Conservation (phyloP, 345 rosid genomes). For the Pelargonium nanum region DNA sequence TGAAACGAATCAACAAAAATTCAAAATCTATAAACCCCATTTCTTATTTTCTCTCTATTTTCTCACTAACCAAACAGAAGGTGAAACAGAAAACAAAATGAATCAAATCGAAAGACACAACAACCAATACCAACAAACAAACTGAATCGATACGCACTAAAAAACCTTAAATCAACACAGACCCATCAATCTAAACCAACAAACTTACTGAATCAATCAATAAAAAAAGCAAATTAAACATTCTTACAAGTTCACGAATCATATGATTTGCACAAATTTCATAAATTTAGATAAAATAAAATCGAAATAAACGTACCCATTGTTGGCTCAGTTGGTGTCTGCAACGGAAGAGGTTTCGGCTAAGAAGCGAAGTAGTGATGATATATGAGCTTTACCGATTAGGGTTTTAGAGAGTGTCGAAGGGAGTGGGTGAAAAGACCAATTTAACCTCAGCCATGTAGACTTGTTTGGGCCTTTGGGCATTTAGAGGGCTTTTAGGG, state of each 20-base stretch:
- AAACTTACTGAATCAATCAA: neutral
- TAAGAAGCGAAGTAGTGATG: neutral
- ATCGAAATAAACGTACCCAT: neutral
- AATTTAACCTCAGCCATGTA: neutral
- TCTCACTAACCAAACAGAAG: neutral
- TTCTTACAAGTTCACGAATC: no score
- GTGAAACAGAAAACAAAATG: neutral
- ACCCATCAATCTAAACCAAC: neutral
- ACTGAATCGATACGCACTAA: no score
- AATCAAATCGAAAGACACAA: neutral
- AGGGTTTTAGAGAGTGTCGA: neutral
- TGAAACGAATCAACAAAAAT: no score
- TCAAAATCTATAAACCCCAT: neutral
- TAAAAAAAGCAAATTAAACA: neutral
- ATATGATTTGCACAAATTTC: neutral
- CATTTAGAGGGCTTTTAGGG: neutral
- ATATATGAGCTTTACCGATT: neutral
- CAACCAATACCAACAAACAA: neutral
- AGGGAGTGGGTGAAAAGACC: neutral
- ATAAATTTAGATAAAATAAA: no score
- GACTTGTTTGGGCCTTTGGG: neutral
- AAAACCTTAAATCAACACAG: neutral
- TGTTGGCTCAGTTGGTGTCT: neutral
- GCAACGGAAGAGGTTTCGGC: neutral
- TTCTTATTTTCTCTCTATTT: neutral